Percentiles rank a stretch among this genome's conserved stretches.
Conservation (phyloP, 148 eudicot species). For the Diospyros kaki region DNA sequence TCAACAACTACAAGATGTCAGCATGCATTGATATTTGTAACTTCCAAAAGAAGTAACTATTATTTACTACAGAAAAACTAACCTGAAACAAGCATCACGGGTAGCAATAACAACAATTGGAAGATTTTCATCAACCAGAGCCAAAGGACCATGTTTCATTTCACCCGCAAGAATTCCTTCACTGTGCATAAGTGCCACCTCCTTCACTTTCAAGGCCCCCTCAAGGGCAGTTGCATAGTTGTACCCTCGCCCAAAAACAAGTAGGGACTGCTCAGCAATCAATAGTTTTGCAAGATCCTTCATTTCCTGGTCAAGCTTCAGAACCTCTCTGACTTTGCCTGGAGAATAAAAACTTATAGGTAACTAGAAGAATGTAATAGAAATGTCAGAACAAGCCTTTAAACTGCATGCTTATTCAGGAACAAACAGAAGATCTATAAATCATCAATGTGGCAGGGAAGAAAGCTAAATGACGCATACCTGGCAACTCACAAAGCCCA, state of each 20-base stretch:
- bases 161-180: constrained; percentile 99
- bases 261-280: constrained; percentile 88
- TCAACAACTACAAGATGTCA: constrained; percentile 15
- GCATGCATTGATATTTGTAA: neutral
- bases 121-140: constrained; percentile 88
- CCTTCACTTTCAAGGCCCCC: constrained; percentile 97
- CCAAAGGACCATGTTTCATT: constrained; percentile 98
- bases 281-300: constrained; percentile 77
- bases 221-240: constrained; percentile 97
- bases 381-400: neutral
- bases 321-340: constrained; percentile 84
- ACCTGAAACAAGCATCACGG: constrained; percentile 91
- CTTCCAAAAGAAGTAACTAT: neutral
- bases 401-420: neutral
- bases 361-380: neutral
- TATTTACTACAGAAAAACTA: constrained; percentile 8
- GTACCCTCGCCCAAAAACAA: constrained; percentile 96
- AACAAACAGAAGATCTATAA: neutral
- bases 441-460: neutral
- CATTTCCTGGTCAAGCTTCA: constrained; percentile 90
- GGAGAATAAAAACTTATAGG: constrained; percentile 13
- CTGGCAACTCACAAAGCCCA: constrained; percentile 79
- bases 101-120: constrained; percentile 94
- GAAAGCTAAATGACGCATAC: constrained; percentile 35
- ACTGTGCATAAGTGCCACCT: constrained; percentile 97